Base-by-base conservation (phyloP, 2,329 filamentous ascomycete species). In the Chrysosporium keratinophilum region DNA sequence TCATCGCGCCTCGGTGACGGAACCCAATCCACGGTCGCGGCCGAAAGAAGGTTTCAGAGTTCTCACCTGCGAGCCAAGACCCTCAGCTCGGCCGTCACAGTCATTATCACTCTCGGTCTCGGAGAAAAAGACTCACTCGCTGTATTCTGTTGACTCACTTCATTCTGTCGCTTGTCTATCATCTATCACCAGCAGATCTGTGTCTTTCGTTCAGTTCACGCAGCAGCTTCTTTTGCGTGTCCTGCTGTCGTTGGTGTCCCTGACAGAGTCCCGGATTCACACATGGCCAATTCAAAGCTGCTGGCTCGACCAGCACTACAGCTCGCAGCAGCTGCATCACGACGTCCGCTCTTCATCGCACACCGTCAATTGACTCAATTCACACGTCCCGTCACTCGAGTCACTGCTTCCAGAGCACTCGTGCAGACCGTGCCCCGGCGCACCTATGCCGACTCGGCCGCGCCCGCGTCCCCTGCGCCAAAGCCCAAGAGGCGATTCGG, bases 401-500 rank as follows among this genome's bases (percentile, higher is more conserved):
- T 19, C 1, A n/a, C 40, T 11, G 10, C 23, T 9, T 28, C 41
- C 15, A 10, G 28, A 33, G 19, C 23, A 14, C 33, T 51, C 34
- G 28, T 35, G n/a, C 35, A 6, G 15, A 60, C 60, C 49, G 59
- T 60, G 52, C 58, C 60, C 23, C 64, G 65, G 56, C 71, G 76
- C 52, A 63, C 67, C 20, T 78, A 78, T 60, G 78, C 80, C 53
- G 73, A 72, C 57, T 57, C 66, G 42, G 68, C 73, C 28, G 65
- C 63, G 15, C 62, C 59, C 11, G 56, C 17, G 60, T 57, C 67
- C 19, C 62, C 60, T 5, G 17, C 66, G 7, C 67, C 67, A 34
- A 69, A 69, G 56, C 71, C 72, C n/a, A 75, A 73, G 67, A 79
- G 74, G 68, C 81, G 82, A 66, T 84, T 93, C 71, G 75, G 75